Percentiles rank a stretch among this genome's conserved stretches.
Evolutionary conservation across 306 rosid species (phyloP).

Genomic region (Alnus glutinosa): DNA sequence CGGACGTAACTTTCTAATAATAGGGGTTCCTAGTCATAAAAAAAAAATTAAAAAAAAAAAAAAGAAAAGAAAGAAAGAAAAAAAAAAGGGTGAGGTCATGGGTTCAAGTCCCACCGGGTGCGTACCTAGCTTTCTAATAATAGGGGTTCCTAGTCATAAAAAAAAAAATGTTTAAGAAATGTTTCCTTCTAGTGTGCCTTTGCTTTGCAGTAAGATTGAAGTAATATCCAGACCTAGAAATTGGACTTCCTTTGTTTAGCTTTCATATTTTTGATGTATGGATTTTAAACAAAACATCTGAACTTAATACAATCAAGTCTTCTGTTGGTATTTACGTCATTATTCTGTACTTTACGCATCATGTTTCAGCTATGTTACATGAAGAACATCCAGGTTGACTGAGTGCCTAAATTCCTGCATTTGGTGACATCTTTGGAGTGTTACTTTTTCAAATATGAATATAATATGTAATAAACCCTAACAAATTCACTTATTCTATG

Average conservation of each 20-base stretch:
- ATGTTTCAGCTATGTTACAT: neutral
- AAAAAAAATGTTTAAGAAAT: neutral
- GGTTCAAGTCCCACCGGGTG: too few relatives aligned
- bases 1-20: too few relatives aligned
- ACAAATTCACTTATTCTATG: constrained; percentile 31
- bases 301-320: neutral
- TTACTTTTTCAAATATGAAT: neutral
- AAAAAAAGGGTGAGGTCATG: too few relatives aligned
- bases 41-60: too few relatives aligned
- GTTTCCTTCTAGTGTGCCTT: neutral
- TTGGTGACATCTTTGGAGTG: neutral
- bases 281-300: neutral
- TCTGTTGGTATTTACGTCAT: neutral
- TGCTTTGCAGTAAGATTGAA: neutral
- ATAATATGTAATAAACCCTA: constrained; percentile 9
- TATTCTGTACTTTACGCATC: neutral
- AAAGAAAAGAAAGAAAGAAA: too few relatives aligned
- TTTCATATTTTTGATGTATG: neutral
- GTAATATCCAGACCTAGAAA: neutral
- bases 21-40: too few relatives aligned
- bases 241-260: neutral
- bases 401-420: neutral
- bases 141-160: too few relatives aligned
- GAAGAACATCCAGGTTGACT: neutral
- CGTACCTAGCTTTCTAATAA: too few relatives aligned